These are phyloP conservation scores for Heracleum sosnowskyi DNA, from an alignment of 129 eudicot genomes.

Conservation along the genomic window DNA sequence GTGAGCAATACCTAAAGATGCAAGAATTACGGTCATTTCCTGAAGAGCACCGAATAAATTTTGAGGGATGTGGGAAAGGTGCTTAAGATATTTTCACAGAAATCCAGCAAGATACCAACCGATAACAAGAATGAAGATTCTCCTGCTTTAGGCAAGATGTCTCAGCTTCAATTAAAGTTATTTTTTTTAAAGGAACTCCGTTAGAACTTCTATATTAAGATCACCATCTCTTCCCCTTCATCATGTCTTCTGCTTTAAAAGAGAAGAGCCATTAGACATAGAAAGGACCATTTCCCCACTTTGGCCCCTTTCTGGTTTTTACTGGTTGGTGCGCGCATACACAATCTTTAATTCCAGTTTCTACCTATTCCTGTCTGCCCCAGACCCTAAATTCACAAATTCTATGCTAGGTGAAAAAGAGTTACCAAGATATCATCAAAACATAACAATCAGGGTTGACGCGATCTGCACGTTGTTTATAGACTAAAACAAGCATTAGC, in stretches of 20 bases:
- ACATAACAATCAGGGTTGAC: neutral
- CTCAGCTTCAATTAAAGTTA: neutral
- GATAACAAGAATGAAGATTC: neutral
- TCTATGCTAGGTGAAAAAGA: neutral
- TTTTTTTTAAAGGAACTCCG: neutral
- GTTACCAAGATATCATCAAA: neutral
- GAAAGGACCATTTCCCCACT: slow-evolving; percentile 1
- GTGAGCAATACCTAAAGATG: neutral
- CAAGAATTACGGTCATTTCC: neutral
- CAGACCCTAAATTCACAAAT: neutral
- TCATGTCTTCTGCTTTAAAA: neutral
- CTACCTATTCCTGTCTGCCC: neutral
- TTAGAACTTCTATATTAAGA: neutral
- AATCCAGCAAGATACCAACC: neutral
- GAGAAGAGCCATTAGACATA: neutral
- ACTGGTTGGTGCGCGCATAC: slow-evolving; percentile 11
- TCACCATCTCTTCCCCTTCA: neutral
- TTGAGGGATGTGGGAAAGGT: neutral
- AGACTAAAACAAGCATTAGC: neutral
- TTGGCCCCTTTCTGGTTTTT: slow-evolving; percentile 23
- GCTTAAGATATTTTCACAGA: neutral
- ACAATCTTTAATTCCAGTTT: slow-evolving; percentile 20
- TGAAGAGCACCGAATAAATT: neutral
- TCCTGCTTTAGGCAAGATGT: neutral
- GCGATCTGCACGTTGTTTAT: too few relatives aligned